A percentile compares a stretch with the other conserved stretches of the same genome.
These are phyloP conservation scores for Zizania latifolia DNA, from an alignment of 176 grass and related monocot species.

Conservation along the genomic window DNA sequence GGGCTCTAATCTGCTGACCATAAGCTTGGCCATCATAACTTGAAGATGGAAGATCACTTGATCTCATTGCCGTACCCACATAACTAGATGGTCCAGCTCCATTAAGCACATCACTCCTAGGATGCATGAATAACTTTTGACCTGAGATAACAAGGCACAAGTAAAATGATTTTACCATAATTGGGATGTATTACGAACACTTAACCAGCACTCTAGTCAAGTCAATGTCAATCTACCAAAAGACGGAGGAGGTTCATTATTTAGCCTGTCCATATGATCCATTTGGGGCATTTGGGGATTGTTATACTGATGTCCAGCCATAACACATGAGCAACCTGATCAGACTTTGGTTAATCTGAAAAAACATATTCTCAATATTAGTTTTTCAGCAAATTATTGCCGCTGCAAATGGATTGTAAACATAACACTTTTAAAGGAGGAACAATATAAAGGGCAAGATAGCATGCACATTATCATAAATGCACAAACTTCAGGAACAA, in stretches of 20 bases:
- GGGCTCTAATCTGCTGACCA: slow-evolving; percentile 33
- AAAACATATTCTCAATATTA: slow-evolving; percentile 14
- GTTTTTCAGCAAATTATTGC: slow-evolving; percentile 15
- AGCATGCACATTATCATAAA: too few relatives aligned
- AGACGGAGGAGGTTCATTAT: slow-evolving; percentile 40
- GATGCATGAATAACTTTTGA: slow-evolving; percentile 40
- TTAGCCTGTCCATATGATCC: slow-evolving; percentile 34
- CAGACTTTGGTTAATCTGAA: slow-evolving; percentile 23
- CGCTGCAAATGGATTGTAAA: neutral
- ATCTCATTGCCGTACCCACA: slow-evolving; percentile 19
- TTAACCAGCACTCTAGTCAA: neutral
- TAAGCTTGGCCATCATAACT: slow-evolving; percentile 22
- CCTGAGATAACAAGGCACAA: slow-evolving; percentile 32
- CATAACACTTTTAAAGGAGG: neutral
- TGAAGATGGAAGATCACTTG: slow-evolving; percentile 36
- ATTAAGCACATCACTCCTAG: slow-evolving; percentile 36
- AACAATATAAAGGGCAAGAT: neutral
- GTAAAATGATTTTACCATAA: slow-evolving; percentile 1
- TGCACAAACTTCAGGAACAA: too few relatives aligned
- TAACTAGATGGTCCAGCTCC: slow-evolving; percentile 17
- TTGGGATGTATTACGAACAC: neutral
- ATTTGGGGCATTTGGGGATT: slow-evolving; percentile 37
- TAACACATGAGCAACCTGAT: slow-evolving; percentile 20
- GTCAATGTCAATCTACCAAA: slow-evolving; percentile 40
- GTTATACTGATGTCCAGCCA: slow-evolving; percentile 42